Conservation (phyloP, 768 basidiomycete genomes). For the Rubroboletus pulcherrimus region DNA sequence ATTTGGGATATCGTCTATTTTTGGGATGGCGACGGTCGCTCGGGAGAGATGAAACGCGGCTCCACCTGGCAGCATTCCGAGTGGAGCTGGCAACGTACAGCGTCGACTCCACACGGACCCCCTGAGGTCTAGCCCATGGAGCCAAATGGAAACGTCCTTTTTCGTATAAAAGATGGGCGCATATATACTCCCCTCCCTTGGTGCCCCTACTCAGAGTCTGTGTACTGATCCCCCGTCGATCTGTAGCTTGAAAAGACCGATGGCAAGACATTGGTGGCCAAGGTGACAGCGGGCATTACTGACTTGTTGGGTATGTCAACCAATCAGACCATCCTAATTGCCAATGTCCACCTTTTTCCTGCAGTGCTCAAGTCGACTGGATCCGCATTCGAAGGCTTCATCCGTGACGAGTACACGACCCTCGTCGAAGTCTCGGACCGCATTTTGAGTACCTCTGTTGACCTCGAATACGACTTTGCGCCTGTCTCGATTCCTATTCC, state of each 20-base stretch:
- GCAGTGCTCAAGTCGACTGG: constrained; percentile 88
- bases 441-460: constrained; percentile 86
- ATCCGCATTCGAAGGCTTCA: constrained; percentile 77
- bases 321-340: not conserved
- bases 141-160: constrained; percentile 3
- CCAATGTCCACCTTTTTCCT: not conserved
- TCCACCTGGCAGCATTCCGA: not conserved
- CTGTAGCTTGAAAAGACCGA: constrained; percentile 64
- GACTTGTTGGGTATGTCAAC: constrained; percentile 69
- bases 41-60: constrained; percentile 7
- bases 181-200: not conserved
- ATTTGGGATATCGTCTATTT: constrained; percentile 1
- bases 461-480: constrained; percentile 65
- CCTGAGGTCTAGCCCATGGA: constrained; percentile 25
- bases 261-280: constrained; percentile 58
- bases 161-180: constrained; percentile 13
- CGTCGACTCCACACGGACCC: constrained; percentile 18
- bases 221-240: not conserved
- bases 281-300: constrained; percentile 63
- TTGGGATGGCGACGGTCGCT: not conserved
- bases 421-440: constrained; percentile 80
- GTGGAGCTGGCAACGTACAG: constrained; percentile 19
- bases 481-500: constrained; percentile 46
- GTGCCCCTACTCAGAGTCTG: not conserved
- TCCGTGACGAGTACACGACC: constrained; percentile 87